Evolutionary conservation across 169 alveolate species (phyloP), one percentile per base, ranked within the genome.

Genomic region (Plasmodium ovale): DNA sequence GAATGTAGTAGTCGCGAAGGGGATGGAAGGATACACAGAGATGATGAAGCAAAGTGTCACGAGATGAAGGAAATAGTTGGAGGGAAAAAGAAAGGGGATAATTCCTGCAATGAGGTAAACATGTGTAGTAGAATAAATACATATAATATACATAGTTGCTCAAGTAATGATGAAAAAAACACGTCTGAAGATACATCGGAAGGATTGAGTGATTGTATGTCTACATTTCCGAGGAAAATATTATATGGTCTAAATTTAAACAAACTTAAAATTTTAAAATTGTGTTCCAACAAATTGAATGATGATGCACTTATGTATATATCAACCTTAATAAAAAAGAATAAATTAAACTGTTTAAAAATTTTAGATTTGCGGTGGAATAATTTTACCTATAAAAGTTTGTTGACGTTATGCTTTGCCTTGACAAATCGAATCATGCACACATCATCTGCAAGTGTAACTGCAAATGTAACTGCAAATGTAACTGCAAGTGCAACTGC

Each of bases 291-390:
- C 37, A 77, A 77, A 47, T 62, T 77, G 47, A 51, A 49, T 49
- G 88, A 77, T 60, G 74, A 77, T 77, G 88, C 88, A 16, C 74
- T 77, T 35, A 77, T 62, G 65, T 49, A 77, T 51, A 60, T 77
- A 19, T 77, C 77, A 12, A 77, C 65, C 23, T 54, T 77, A 7
- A 77, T 77, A 44, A 77, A 77, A 77, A 77, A 77, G 39, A 67
- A 77, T 12, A 60, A 77, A 31, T 59, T 77, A 47, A 53, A 54
- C 31, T 60, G 62, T 60, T n/a, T 77, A 23, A 77, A 60, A 77
- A 25, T 77, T 5, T 67, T 77, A 10, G 88, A 77, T 47, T 62
- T 77, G 37, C 29, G 88, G 37, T 77, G 88, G 88, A 77, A 77
- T 60, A 77, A 77, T 33, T 77, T 77, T 39, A 77, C 88, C 5